Base-by-base conservation (phyloP, 495 filamentous ascomycete genomes). In the Penicillium waksmanii region DNA sequence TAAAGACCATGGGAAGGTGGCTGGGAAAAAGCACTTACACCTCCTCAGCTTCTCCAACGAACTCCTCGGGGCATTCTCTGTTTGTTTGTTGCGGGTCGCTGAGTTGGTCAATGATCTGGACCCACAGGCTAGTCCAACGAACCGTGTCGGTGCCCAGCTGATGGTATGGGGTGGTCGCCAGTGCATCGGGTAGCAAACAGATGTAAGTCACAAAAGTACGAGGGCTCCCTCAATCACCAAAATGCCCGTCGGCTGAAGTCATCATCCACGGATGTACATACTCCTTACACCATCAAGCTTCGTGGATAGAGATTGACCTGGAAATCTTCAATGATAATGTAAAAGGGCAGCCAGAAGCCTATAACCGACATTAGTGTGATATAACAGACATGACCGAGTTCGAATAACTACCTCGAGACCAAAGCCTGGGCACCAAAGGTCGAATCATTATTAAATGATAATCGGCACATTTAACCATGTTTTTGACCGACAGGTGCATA, bases 21-120 rank as follows among this genome's bases (percentile, higher is more conserved):
- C 18, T 12, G 13, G 13, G 2, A 19, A n/a, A 13, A 23, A 3
- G 5, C 27, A 27, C 4, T 27, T 5, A 27, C 27, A 27, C 23
- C 23, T 4, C 5, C 10, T 13, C 44, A 25, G 13, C 10, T 25
- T 25, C 11, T 10, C 19, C 19, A 2, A 15, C 15, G 19, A 48
- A 23, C 10, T 48, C 11, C 23, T 48, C 44, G 44, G 44, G 44
- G 21, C 44, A 23, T 23, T 48, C 3, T 25, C 44, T 4, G 44
- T 8, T 23, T 48, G 21, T n/a, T 48, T 48, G 44, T 19, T 48
- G 44, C 44, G 44, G 44, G 44, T 48, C 44, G 18, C 44, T 48
- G 44, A 23, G 19, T 15, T 27, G 44, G 44, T 48, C 44, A 25
- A 27, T 48, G 18, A 48, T 48, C 44, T 17, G 8, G 17, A 43